Evolutionary conservation across 2,329 filamentous ascomycete species (phyloP).

Genomic region (Ceratocystis diversiconidia): DNA sequence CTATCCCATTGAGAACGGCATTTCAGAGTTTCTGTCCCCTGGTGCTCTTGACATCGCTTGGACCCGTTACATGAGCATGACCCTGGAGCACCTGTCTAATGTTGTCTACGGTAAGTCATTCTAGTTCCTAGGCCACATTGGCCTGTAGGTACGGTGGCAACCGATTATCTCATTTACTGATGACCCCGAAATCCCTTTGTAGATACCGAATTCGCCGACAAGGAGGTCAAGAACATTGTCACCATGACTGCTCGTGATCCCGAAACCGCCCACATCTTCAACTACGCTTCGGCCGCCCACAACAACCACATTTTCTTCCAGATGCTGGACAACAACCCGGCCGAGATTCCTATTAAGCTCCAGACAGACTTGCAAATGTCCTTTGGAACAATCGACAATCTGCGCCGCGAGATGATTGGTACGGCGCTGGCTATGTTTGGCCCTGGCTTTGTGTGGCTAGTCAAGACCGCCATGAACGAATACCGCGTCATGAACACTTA

Average conservation of each 20-base stretch:
- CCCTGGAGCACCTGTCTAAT: slow-evolving; percentile 63
- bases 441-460: slow-evolving; percentile 92
- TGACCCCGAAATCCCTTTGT: slow-evolving; percentile 10
- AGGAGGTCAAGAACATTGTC: slow-evolving; percentile 51
- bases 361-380: slow-evolving; percentile 46
- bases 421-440: slow-evolving; percentile 89
- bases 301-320: slow-evolving; percentile 81
- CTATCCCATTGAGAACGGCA: slow-evolving; percentile 34
- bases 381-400: slow-evolving; percentile 72
- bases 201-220: slow-evolving; percentile 52
- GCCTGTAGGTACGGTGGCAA: not conserved
- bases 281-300: slow-evolving; percentile 89
- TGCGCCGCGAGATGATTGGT: slow-evolving; percentile 63
- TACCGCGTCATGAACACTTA: slow-evolving; percentile 74
- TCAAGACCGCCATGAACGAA: slow-evolving; percentile 39
- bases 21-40: slow-evolving; percentile 57
- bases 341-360: slow-evolving; percentile 42
- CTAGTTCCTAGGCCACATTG: not conserved
- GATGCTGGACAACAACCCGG: slow-evolving; percentile 31
- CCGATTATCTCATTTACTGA: not conserved
- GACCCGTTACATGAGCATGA: slow-evolving; percentile 62
- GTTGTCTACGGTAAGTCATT: slow-evolving; percentile 51
- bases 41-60: slow-evolving; percentile 64
- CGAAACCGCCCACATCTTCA: slow-evolving; percentile 67
- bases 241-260: slow-evolving; percentile 68